Conservation (phyloP, 305 asterid species). For the Fraxinus albicans region DNA sequence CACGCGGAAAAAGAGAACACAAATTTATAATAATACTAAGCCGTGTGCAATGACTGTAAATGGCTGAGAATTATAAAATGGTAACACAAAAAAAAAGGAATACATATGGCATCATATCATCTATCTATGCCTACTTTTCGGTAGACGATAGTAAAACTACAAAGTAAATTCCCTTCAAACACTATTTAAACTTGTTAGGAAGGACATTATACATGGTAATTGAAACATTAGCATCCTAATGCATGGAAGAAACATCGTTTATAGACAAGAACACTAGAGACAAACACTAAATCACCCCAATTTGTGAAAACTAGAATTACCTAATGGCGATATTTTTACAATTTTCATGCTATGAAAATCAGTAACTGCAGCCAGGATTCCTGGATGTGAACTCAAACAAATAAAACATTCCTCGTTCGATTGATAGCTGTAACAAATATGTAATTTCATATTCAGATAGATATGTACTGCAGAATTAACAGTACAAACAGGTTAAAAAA, state of each 20-base stretch:
- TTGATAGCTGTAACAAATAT: neutral
- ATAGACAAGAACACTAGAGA: neutral
- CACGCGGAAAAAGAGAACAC: neutral
- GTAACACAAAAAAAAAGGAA: neutral
- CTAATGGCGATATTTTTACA: neutral
- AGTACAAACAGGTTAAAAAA: neutral
- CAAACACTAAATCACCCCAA: neutral
- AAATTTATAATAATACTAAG: neutral
- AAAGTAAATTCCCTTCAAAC: neutral
- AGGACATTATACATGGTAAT: neutral
- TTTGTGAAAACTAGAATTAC: neutral
- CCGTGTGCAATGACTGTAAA: neutral
- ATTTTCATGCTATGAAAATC: neutral
- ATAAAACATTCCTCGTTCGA: neutral
- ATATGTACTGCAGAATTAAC: neutral
- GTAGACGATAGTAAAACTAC: neutral
- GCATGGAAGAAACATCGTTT: neutral
- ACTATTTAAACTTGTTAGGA: neutral
- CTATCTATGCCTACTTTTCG: neutral
- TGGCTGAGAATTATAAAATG: neutral
- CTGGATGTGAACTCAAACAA: neutral
- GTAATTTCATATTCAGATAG: neutral
- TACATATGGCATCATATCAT: neutral
- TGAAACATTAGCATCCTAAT: neutral
- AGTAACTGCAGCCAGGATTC: neutral